Conservation (phyloP, 164 flowering plant species). For the Vitis amurensis region DNA sequence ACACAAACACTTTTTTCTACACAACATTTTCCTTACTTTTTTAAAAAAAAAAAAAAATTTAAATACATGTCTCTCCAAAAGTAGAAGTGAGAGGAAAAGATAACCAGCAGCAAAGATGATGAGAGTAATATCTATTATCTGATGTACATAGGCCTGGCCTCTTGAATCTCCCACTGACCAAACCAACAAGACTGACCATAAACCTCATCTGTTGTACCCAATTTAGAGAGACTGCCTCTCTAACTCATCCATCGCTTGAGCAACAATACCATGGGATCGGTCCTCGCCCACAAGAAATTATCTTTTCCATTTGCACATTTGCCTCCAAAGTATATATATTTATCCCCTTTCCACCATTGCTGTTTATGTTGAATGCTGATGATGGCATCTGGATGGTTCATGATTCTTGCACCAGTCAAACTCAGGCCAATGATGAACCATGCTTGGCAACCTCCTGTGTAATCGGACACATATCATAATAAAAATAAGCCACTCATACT, state of each 20-base stretch:
- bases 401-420: not conserved
- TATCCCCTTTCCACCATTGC: not conserved
- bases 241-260: not conserved
- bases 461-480: not conserved
- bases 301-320: not conserved
- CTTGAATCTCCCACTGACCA: too few relatives aligned
- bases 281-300: not conserved
- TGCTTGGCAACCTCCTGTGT: slow-evolving; percentile 26
- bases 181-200: not conserved
- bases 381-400: not conserved
- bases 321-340: not conserved
- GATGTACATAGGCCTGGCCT: too few relatives aligned
- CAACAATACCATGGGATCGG: not conserved
- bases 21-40: too few relatives aligned
- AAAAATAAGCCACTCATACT: too few relatives aligned
- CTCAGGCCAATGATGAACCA: slow-evolving; percentile 3
- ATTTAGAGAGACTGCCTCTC: not conserved
- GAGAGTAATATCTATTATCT: too few relatives aligned
- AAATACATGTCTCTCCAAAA: too few relatives aligned
- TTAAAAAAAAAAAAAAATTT: too few relatives aligned
- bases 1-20: too few relatives aligned
- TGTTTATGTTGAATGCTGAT: not conserved
- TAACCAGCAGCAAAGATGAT: too few relatives aligned
- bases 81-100: too few relatives aligned
- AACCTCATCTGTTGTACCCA: not conserved